Conservation (phyloP, 257 asterid genomes). For the Salvia splendens region DNA sequence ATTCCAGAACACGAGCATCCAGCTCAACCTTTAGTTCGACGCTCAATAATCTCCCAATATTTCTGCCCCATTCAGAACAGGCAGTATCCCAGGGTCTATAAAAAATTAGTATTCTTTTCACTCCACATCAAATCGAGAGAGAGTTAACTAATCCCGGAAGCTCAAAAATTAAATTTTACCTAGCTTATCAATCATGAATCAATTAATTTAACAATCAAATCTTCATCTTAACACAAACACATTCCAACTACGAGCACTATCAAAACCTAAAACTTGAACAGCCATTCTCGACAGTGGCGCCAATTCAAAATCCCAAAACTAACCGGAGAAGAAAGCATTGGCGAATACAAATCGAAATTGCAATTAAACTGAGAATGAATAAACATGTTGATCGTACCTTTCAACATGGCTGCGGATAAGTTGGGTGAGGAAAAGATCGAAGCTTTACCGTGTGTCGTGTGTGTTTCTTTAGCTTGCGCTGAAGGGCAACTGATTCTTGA, state of each 20-base stretch:
- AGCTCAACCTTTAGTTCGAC: slow-evolving; percentile 27
- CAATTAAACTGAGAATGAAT: slow-evolving; percentile 14
- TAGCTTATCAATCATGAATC: slow-evolving; percentile 8
- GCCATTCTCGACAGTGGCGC: slow-evolving; percentile 20
- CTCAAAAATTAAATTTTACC: slow-evolving; percentile 13
- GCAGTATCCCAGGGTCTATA: slow-evolving; percentile 6
- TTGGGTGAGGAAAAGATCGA: slow-evolving; percentile 29
- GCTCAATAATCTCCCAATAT: background rate
- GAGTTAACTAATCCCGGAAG: slow-evolving; percentile 8
- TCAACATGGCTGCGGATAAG: slow-evolving; percentile 41
- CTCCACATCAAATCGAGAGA: slow-evolving; percentile 5
- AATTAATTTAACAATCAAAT: slow-evolving; percentile 19
- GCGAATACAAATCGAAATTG: slow-evolving; percentile 16
- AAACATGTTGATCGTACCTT: slow-evolving; percentile 33
- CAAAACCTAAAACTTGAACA: slow-evolving; percentile 4
- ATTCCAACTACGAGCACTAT: slow-evolving; percentile 1
- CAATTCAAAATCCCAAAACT: slow-evolving; percentile 13
- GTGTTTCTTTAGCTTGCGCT: slow-evolving; percentile 47
- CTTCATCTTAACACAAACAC: background rate
- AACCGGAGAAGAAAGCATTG: background rate
- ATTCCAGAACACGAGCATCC: slow-evolving; percentile 14
- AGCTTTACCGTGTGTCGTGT: slow-evolving; percentile 38
- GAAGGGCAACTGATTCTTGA: slow-evolving; percentile 37
- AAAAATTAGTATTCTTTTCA: slow-evolving; percentile 7
- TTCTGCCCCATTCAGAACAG: background rate